These are phyloP conservation scores for Allomyces javanicus DNA, from an alignment of 192 early-diverging fungal species.

Conservation along the genomic window DNA sequence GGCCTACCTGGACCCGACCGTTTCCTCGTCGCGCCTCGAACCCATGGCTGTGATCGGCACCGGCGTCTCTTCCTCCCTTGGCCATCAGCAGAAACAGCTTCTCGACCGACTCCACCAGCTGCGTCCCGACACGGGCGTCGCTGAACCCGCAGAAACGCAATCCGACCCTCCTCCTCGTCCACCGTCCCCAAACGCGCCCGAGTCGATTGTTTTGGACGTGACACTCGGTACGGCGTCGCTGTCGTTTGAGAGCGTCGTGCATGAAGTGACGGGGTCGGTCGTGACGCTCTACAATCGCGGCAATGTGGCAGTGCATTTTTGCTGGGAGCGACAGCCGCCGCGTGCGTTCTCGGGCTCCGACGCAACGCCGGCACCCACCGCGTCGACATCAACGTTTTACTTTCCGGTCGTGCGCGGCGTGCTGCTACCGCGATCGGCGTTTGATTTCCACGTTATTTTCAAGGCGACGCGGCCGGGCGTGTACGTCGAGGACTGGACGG, in stretches of 20 bases:
- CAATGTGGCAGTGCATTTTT: not conserved
- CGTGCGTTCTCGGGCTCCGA: not conserved
- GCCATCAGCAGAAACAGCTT: too few species aligned
- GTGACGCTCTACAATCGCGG: not conserved
- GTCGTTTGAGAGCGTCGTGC: not conserved
- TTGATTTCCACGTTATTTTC: not conserved
- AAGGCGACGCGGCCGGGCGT: not conserved
- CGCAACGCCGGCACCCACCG: not conserved
- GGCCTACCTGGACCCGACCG: too few species aligned
- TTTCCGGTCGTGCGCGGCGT: not conserved
- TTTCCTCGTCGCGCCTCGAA: too few species aligned
- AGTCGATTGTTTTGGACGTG: too few species aligned
- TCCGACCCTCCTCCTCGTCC: too few species aligned
- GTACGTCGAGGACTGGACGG: not conserved
- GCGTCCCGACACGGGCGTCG: too few species aligned
- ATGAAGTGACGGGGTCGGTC: not conserved
- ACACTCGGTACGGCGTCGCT: not conserved
- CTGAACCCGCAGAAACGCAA: too few species aligned
- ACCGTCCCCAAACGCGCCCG: too few species aligned
- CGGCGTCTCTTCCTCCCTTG: too few species aligned
- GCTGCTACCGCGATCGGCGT: not conserved
- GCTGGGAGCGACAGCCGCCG: not conserved
- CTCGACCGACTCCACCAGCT: too few species aligned
- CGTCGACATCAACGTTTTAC: not conserved
- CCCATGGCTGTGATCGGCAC: too few species aligned